Percentiles rank a stretch among this genome's conserved stretches.
Evolutionary conservation across 1,284 basidiomycete species (phyloP).

Genomic region (Rhodotorula sp.): DNA sequence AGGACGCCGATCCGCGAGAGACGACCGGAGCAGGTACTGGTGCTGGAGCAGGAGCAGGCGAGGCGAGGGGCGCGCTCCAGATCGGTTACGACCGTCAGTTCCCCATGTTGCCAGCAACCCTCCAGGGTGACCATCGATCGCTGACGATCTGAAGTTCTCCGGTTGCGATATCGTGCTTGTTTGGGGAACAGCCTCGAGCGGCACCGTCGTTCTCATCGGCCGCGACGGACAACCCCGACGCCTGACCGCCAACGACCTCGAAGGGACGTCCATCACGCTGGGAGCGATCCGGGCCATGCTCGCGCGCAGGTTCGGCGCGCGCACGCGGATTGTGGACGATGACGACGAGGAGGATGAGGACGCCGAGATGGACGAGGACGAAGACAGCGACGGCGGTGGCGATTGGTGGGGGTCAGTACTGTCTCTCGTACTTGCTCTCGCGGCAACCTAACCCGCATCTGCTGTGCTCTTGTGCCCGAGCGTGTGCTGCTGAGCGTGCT

Average conservation of each 20-base stretch:
- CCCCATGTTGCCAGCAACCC: not conserved
- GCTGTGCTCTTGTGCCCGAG: not conserved
- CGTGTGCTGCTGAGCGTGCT: not conserved
- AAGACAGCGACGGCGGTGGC: conserved; percentile 4
- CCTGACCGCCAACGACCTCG: conserved; percentile 16
- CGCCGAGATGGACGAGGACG: conserved; percentile 15
- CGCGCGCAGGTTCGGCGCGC: conserved; percentile 29
- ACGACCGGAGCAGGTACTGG: not conserved
- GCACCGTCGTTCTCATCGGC: conserved; percentile 32
- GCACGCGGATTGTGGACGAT: conserved; percentile 37
- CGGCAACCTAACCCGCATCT: not conserved
- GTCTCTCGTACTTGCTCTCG: not conserved
- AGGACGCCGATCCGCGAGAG: not conserved
- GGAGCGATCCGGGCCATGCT: conserved; percentile 34
- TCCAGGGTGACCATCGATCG: not conserved
- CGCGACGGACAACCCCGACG: conserved; percentile 20
- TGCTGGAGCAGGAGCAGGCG: not conserved
- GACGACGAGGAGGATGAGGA: conserved; percentile 45
- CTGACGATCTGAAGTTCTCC: not conserved
- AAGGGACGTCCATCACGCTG: conserved; percentile 28
- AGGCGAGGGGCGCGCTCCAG: conserved; percentile 6
- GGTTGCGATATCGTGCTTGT: not conserved
- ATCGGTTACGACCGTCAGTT: conserved; percentile 39
- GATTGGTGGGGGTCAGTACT: conserved; percentile 22
- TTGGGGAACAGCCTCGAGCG: conserved; percentile 19